phyloP scores from a whole-genome alignment of 352 stramenopile genomes.

The Globisporangium alternatum region DNA sequence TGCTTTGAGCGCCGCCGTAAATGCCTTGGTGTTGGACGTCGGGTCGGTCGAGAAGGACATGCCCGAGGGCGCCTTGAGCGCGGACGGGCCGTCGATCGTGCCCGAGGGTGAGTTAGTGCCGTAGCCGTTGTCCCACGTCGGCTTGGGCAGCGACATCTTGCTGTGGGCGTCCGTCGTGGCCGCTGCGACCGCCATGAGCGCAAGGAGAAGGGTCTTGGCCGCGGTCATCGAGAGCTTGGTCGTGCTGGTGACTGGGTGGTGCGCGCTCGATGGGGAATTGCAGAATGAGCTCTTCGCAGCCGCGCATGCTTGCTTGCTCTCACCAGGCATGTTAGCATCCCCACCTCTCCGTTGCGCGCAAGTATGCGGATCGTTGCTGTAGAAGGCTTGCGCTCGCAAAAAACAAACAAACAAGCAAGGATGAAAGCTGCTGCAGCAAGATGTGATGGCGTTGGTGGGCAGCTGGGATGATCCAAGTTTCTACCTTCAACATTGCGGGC shows the following conservation, averaged over 20 bases:
- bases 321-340: background rate
- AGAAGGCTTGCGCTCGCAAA: background rate
- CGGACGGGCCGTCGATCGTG: slow-evolving; percentile 9
- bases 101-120: slow-evolving; percentile 12
- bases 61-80: slow-evolving; percentile 4
- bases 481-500: background rate
- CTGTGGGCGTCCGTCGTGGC: slow-evolving; percentile 21
- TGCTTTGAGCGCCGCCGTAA: slow-evolving; percentile 6
- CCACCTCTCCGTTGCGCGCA: background rate
- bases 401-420: slow-evolving; percentile 2
- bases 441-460: background rate
- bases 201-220: slow-evolving; percentile 10
- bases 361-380: background rate
- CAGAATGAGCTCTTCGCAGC: background rate
- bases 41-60: slow-evolving; percentile 13
- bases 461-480: background rate
- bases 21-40: slow-evolving; percentile 8
- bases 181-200: background rate
- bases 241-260: background rate
- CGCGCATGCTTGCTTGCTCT: background rate
- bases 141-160: slow-evolving; percentile 27
- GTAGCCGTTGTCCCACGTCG: slow-evolving; percentile 17
- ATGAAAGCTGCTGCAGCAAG: too few relatives aligned
- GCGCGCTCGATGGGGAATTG: background rate
- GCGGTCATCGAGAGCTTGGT: slow-evolving; percentile 9